Conservation (phyloP, 306 rosid genomes). For the Quercus gilva region DNA sequence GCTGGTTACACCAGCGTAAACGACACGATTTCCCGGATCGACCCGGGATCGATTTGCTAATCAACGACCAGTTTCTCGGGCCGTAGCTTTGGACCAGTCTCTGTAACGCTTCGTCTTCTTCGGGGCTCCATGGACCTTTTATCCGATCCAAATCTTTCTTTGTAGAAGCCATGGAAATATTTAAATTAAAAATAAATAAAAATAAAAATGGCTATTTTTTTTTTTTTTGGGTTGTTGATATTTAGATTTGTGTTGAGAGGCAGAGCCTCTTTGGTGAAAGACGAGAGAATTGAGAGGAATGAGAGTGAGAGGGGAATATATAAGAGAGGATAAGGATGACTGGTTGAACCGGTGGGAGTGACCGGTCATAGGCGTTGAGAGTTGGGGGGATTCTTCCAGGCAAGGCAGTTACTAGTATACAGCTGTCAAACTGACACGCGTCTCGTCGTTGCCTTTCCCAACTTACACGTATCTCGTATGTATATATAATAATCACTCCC, state of each 20-base stretch:
- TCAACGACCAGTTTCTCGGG: slow-evolving; percentile 72
- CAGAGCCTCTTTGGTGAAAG: background rate
- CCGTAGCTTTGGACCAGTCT: slow-evolving; percentile 61
- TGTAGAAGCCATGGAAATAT: slow-evolving; percentile 34
- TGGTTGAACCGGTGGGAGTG: slow-evolving; percentile 38
- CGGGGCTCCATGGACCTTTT: slow-evolving; percentile 90
- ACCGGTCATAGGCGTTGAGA: slow-evolving; percentile 42
- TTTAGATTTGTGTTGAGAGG: too few species aligned
- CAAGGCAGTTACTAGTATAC: slow-evolving; percentile 51
- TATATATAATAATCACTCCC: slow-evolving; percentile 12
- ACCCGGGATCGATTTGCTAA: slow-evolving; percentile 80
- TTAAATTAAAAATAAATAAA: too few species aligned
- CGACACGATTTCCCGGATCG: slow-evolving; percentile 90
- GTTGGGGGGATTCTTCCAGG: slow-evolving; percentile 35
- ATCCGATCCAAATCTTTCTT: slow-evolving; percentile 58
- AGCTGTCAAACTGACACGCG: slow-evolving; percentile 69
- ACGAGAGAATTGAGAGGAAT: background rate
- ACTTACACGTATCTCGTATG: slow-evolving; percentile 60
- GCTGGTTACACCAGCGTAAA: slow-evolving; percentile 88
- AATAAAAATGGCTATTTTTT: too few species aligned
- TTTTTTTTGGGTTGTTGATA: background rate
- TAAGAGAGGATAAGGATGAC: slow-evolving; percentile 32
- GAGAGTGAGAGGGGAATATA: slow-evolving; percentile 26
- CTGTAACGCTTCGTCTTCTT: slow-evolving; percentile 65
- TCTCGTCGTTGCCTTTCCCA: slow-evolving; percentile 19